Conservation (phyloP, 257 asterid genomes). For the Gentiana dahurica region DNA sequence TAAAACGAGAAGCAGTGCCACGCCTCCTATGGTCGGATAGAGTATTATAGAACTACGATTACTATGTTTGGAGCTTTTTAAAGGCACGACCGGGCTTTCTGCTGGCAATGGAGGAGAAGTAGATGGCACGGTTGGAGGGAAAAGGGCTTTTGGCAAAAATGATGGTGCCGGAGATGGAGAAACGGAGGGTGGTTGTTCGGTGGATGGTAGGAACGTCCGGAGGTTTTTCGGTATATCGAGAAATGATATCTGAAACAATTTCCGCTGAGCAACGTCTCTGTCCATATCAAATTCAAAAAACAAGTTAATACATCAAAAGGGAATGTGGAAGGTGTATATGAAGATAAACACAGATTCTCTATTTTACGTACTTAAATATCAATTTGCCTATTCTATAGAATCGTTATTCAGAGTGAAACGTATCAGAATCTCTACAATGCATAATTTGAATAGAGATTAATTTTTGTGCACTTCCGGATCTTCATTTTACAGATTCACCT, state of each 20-base stretch:
- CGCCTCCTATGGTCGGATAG: slow-evolving; percentile 41
- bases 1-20: slow-evolving; percentile 35
- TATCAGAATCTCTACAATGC: too few relatives aligned
- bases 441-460: too few relatives aligned
- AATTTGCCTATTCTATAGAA: too few relatives aligned
- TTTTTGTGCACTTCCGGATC: too few relatives aligned
- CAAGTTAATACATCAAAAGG: not conserved
- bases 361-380: too few relatives aligned
- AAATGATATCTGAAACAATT: slow-evolving; percentile 17
- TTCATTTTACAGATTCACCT: too few relatives aligned
- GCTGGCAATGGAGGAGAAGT: slow-evolving; percentile 27
- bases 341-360: too few relatives aligned
- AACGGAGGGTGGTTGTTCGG: slow-evolving; percentile 10
- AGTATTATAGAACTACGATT: slow-evolving; percentile 17
- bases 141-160: not conserved
- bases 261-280: slow-evolving; percentile 29
- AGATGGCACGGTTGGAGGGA: slow-evolving; percentile 23
- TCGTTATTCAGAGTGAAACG: too few relatives aligned
- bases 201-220: not conserved
- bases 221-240: too few relatives aligned
- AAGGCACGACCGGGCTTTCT: slow-evolving; percentile 10
- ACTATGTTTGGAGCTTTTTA: slow-evolving; percentile 2
- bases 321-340: not conserved
- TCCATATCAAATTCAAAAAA: not conserved
- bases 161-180: slow-evolving; percentile 27